A percentile compares a stretch with the other conserved stretches of the same genome.
Conservation (phyloP, 202 grass and related monocot species). For the Hordeum pubiflorum region DNA sequence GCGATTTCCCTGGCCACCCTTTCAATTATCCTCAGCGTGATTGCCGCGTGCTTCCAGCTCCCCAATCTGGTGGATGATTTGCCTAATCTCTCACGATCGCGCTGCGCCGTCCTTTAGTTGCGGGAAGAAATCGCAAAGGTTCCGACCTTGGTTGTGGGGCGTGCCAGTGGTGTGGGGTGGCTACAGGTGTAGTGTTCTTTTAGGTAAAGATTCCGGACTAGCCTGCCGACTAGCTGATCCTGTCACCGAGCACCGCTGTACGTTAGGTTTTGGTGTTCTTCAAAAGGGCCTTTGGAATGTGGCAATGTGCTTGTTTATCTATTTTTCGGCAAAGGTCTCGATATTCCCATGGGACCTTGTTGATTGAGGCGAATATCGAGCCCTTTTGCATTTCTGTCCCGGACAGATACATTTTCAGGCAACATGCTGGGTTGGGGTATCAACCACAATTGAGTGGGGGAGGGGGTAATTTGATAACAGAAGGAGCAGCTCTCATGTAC, state of each 20-base stretch:
- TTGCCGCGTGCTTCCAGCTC: background rate
- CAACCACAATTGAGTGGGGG: background rate
- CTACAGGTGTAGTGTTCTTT: constrained; percentile 26
- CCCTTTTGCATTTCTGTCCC: constrained; percentile 4
- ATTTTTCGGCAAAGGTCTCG: background rate
- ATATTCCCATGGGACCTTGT: constrained; percentile 21
- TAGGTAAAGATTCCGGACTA: constrained; percentile 33
- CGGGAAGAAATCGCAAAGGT: background rate
- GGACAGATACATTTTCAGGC: background rate
- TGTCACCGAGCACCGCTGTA: constrained; percentile 12
- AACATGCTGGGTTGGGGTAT: background rate
- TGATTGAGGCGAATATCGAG: constrained; percentile 15
- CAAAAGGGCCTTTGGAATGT: constrained; percentile 27
- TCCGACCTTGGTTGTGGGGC: background rate
- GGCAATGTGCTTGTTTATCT: constrained; percentile 19
- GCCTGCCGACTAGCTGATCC: constrained; percentile 20
- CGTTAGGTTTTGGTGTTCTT: constrained; percentile 33
- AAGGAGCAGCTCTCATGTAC: background rate
- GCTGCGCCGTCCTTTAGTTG: background rate
- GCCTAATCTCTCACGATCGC: constrained; percentile 12
- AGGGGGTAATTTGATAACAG: background rate
- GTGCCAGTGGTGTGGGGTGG: background rate
- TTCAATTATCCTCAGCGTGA: background rate
- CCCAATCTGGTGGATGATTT: constrained; percentile 3
- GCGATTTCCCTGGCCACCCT: background rate